phyloP scores from a whole-genome alignment of 805 yeast genomes.

The Starmera caribaea region DNA sequence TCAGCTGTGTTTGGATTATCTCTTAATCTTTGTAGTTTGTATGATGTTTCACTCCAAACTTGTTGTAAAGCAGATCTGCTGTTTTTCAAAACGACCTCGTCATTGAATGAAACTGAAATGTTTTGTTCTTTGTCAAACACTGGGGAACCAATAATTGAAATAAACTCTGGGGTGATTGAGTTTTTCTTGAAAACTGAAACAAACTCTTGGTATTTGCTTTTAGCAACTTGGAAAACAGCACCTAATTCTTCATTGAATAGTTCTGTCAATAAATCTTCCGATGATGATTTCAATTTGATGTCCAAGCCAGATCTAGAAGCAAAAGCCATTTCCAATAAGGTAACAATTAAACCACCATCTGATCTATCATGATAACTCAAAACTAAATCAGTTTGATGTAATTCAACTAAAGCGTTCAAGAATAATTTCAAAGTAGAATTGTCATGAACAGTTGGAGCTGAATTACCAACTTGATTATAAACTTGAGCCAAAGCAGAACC shows the following conservation, averaged over 20 bases:
- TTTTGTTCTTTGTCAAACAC: constrained; percentile 43
- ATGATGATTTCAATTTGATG: constrained; percentile 31
- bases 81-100: constrained; percentile 34
- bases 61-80: constrained; percentile 69
- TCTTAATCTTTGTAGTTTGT: constrained; percentile 81
- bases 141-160: constrained; percentile 66
- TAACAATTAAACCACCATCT: constrained; percentile 89
- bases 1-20: constrained; percentile 89
- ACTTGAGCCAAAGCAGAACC: constrained; percentile 95
- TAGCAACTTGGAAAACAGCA: constrained; percentile 82
- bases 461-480: constrained; percentile 75
- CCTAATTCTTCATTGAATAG: constrained; percentile 93
- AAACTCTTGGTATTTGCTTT: constrained; percentile 45
- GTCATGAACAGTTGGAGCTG: constrained; percentile 76
- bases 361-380: constrained; percentile 92
- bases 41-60: constrained; percentile 82
- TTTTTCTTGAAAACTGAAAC: constrained; percentile 40
- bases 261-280: constrained; percentile 37
- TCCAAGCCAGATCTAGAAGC: constrained; percentile 85
- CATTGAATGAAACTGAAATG: constrained; percentile 39
- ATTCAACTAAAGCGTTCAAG: constrained; percentile 54
- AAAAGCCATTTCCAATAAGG: constrained; percentile 92
- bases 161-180: constrained; percentile 45
- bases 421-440: constrained; percentile 54
- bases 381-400: constrained; percentile 60